Conservation (phyloP, 2,329 filamentous ascomycete species). For the Curvularia sp. region DNA sequence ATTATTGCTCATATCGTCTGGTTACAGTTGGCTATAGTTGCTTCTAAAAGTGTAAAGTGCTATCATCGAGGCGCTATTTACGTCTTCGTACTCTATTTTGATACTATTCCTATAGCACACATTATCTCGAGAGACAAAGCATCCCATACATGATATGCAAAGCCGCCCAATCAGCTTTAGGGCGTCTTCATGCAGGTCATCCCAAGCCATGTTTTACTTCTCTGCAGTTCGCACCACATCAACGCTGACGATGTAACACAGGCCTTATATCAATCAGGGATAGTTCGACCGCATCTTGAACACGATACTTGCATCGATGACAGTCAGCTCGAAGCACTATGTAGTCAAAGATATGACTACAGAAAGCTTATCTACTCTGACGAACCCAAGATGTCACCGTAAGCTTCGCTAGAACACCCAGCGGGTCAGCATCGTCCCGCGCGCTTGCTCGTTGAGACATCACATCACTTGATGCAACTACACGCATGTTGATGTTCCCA, state of each 20-base stretch:
- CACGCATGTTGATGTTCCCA: background rate
- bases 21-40: background rate
- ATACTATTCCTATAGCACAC: background rate
- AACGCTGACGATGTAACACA: slow-evolving; percentile 3
- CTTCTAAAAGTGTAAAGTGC: background rate
- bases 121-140: background rate
- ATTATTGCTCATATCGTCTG: background rate
- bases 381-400: background rate
- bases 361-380: background rate
- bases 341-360: background rate
- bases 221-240: background rate
- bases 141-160: background rate
- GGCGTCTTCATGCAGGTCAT: background rate
- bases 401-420: slow-evolving; percentile 2
- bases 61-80: background rate
- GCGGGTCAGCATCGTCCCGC: slow-evolving; percentile 12
- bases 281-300: background rate
- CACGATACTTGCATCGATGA: background rate
- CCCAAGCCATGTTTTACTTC: background rate
- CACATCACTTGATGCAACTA: background rate
- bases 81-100: background rate
- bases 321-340: slow-evolving; percentile 2
- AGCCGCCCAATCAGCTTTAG: background rate
- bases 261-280: background rate
- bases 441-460: slow-evolving; percentile 1